These are phyloP conservation scores for Neonectria neomacrospora DNA, from an alignment of 2,329 filamentous ascomycete genomes.

Conservation along the genomic window DNA sequence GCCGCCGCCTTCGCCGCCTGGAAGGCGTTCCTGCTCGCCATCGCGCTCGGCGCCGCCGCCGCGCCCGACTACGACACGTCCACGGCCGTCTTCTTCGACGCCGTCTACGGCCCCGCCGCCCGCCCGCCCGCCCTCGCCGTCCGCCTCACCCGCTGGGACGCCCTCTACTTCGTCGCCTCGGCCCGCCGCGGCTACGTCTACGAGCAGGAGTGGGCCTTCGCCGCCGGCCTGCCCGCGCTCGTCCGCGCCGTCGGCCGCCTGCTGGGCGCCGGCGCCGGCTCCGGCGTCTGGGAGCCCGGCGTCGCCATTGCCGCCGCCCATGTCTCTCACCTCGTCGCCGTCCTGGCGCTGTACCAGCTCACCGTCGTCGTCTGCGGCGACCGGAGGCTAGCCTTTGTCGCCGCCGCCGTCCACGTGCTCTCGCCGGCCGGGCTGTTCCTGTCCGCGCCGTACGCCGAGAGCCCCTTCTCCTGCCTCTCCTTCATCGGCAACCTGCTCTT, in stretches of 20 bases:
- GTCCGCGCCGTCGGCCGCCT: slow-evolving; percentile 30
- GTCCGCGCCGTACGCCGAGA: slow-evolving; percentile 86
- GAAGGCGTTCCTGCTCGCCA: slow-evolving; percentile 73
- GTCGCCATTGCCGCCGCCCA: slow-evolving; percentile 77
- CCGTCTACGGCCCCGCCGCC: slow-evolving; percentile 47
- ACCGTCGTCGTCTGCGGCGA: slow-evolving; percentile 65
- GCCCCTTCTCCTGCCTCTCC: slow-evolving; percentile 79
- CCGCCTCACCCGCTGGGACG: slow-evolving; percentile 82
- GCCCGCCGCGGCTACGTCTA: slow-evolving; percentile 73
- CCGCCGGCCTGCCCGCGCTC: slow-evolving; percentile 58
- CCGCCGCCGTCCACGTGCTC: slow-evolving; percentile 80
- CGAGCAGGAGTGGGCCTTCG: slow-evolving; percentile 91
- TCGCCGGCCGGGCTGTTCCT: slow-evolving; percentile 92
- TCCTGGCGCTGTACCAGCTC: slow-evolving; percentile 76
- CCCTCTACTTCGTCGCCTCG: slow-evolving; percentile 76
- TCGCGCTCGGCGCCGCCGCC: slow-evolving; percentile 63
- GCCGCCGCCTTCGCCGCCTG: slow-evolving; percentile 65
- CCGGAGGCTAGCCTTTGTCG: slow-evolving; percentile 70
- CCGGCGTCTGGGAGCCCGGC: slow-evolving; percentile 52
- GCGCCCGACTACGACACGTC: slow-evolving; percentile 84
- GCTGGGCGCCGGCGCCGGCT: slow-evolving; percentile 2
- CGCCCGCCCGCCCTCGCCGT: slow-evolving; percentile 59
- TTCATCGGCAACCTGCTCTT: slow-evolving; percentile 80
- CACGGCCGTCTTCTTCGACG: slow-evolving; percentile 60
- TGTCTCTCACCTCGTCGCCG: slow-evolving; percentile 79